Evolutionary conservation across 805 yeast species (phyloP).

Genomic region (Starmerella floris): DNA sequence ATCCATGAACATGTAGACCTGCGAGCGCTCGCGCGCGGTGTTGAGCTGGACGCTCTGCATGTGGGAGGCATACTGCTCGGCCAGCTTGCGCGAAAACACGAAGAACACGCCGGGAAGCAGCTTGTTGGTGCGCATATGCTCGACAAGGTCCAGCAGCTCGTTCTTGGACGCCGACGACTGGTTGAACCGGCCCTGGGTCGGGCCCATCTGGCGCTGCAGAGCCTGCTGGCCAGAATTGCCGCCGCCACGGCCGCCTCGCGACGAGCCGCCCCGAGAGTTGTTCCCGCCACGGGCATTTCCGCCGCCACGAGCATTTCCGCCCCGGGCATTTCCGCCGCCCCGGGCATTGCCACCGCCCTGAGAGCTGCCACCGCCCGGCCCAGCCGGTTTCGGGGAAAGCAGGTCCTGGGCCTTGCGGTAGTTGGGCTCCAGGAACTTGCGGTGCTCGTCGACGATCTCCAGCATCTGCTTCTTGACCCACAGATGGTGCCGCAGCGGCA

Average conservation of each 20-base stretch:
- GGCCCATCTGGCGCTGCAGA: constrained; percentile 23
- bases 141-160: constrained; percentile 64
- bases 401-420: constrained; percentile 28
- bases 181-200: constrained; percentile 30
- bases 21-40: constrained; percentile 72
- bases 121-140: constrained; percentile 49
- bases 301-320: constrained; percentile 28
- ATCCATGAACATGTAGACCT: constrained; percentile 85
- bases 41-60: constrained; percentile 65
- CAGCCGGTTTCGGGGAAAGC: constrained; percentile 6
- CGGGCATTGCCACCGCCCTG: constrained; percentile 17
- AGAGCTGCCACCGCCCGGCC: background rate
- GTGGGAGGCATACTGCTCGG: constrained; percentile 84
- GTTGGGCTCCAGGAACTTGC: constrained; percentile 53
- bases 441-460: constrained; percentile 61
- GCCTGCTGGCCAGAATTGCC: constrained; percentile 23
- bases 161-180: constrained; percentile 64
- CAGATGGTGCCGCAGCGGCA: constrained; percentile 74
- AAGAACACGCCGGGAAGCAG: constrained; percentile 86
- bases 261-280: constrained; percentile 23
- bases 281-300: constrained; percentile 26
- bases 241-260: constrained; percentile 29
- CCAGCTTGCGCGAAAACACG: constrained; percentile 83
- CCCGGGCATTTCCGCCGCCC: constrained; percentile 28
- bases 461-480: constrained; percentile 68